Base-by-base conservation (phyloP, 2,329 filamentous ascomycete genomes). In the Coniochaeta ligniaria region DNA sequence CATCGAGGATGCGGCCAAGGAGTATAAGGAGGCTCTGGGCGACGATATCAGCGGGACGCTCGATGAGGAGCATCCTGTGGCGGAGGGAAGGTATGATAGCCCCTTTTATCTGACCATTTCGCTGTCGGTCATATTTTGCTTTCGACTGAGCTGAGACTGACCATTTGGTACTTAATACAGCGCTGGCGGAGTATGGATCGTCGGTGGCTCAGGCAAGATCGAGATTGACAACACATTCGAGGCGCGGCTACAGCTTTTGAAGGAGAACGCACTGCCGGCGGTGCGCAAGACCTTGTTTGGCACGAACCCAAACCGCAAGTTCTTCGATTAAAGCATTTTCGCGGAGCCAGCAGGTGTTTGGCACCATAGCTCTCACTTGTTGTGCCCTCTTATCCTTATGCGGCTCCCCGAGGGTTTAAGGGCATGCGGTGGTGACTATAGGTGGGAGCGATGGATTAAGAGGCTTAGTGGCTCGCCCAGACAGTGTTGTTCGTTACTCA, bases 181-280 rank as follows among this genome's bases (percentile, higher is more conserved):
- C 70, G 83, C 92, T 62, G 95, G 95, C 63, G 95, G 95, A 69
- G 82, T 96, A 61, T 74, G 84, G 61, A 86, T 99, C 66, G 77
- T 96, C 60, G 92, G 93, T 65, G 88, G 90, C 67, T 83, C 82
- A 66, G 95, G 95, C 73, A 97, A 94, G 83, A 98, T 99, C 73
- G 92, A 96, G 70, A 94, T 99, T 76, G 93, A 97, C 84, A 98
- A 99, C 81, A 98, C 95, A 60, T 90, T 98, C 68, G 95, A 98
- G 74, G 90, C 96, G 73, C 88, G 95, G 66, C 81, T 99, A 75
- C 85, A 84, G 70, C 82, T 98, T 63, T 85, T 98, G 66, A 89
- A 96, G 77, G 87, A 88, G 61, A 90, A 90, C 67, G 90, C 91
- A 58, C 84, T 97, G 61, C 95, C 95, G 16, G 87, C 87, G 52